These are phyloP conservation scores for Leccinum subtestaceum DNA, from an alignment of 768 basidiomycete species.

Conservation along the genomic window DNA sequence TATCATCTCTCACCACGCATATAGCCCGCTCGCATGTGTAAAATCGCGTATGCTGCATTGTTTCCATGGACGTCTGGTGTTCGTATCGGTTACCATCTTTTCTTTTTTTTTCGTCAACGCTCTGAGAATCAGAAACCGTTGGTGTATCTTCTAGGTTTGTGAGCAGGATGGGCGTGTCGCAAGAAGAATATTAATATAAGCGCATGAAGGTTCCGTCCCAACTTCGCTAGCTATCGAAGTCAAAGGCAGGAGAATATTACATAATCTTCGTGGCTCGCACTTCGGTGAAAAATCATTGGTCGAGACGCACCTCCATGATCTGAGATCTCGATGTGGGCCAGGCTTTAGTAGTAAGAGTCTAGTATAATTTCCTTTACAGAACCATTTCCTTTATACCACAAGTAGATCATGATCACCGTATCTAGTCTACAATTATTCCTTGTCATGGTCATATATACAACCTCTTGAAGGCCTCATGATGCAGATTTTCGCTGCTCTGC, in stretches of 20 bases:
- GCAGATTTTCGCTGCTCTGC: constrained; percentile 32
- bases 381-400: not conserved
- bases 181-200: too few species aligned
- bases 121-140: too few species aligned
- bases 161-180: too few species aligned
- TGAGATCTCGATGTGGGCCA: too few species aligned
- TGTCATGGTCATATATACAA: not conserved
- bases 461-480: not conserved
- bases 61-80: not conserved
- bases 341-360: not conserved
- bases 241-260: not conserved
- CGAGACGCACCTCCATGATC: too few species aligned
- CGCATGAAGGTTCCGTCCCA: too few species aligned
- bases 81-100: too few species aligned
- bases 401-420: not conserved
- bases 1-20: not conserved
- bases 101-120: too few species aligned
- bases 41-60: not conserved
- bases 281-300: too few species aligned
- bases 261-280: too few species aligned
- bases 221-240: too few species aligned
- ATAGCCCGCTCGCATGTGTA: not conserved
- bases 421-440: not conserved
- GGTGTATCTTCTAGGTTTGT: too few species aligned
- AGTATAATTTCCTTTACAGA: not conserved